These are phyloP conservation scores for Tilletia caries DNA, from an alignment of 1,284 basidiomycete species.

Conservation along the genomic window DNA sequence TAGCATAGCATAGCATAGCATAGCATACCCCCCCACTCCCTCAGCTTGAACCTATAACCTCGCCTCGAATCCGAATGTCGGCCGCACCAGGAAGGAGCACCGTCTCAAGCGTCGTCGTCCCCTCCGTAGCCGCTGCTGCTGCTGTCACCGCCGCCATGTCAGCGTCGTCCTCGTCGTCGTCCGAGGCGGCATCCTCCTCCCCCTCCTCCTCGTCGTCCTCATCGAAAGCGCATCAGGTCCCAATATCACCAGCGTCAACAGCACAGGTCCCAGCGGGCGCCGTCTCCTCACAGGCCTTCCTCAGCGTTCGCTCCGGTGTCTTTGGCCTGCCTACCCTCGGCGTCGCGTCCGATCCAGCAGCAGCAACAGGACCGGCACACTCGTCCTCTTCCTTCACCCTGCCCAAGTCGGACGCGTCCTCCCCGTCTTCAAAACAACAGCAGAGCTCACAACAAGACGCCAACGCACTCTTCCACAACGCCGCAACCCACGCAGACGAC, in stretches of 20 bases:
- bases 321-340: constrained; percentile 1
- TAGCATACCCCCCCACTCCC: too few relatives aligned
- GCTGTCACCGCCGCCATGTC: neutral
- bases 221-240: too few relatives aligned
- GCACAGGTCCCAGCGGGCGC: too few relatives aligned
- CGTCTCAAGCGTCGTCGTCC: constrained; percentile 13
- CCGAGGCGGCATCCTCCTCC: neutral
- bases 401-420: neutral
- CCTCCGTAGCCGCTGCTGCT: constrained; percentile 1
- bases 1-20: too few relatives aligned
- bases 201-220: neutral
- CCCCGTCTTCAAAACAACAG: neutral
- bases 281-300: neutral
- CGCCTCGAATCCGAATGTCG: neutral
- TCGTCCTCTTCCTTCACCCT: constrained; percentile 26
- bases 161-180: neutral
- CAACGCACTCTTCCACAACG: neutral
- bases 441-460: neutral
- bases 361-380: constrained; percentile 23
- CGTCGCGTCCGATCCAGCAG: constrained; percentile 1
- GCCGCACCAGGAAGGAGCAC: constrained; percentile 12
- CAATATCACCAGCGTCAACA: neutral
- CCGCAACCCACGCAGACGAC: neutral
- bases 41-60: too few relatives aligned
- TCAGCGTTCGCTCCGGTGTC: constrained; percentile 6